Evolutionary conservation across 202 grass and related monocot genomes (phyloP).

Genomic region (Bolboschoenoplectus hybrid): DNA sequence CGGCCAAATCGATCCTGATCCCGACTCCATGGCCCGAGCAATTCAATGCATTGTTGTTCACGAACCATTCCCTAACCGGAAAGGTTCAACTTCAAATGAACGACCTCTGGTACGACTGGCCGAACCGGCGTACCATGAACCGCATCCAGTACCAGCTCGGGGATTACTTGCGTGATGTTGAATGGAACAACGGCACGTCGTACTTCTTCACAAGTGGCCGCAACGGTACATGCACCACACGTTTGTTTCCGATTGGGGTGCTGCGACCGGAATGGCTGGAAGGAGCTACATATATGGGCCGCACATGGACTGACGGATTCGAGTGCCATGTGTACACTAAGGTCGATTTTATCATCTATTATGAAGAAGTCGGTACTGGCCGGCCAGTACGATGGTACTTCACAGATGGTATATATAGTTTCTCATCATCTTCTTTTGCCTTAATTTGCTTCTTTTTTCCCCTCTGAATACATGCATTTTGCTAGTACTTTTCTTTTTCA

Average conservation of each 20-base stretch:
- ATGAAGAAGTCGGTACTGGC: slow-evolving; percentile 75
- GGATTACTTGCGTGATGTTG: slow-evolving; percentile 57
- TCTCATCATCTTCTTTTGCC: background rate
- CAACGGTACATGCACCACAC: slow-evolving; percentile 41
- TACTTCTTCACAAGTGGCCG: slow-evolving; percentile 53
- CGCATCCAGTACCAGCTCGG: slow-evolving; percentile 63
- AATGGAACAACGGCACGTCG: slow-evolving; percentile 79
- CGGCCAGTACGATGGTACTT: slow-evolving; percentile 81
- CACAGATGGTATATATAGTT: slow-evolving; percentile 54
- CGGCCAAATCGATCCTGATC: background rate
- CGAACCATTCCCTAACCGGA: slow-evolving; percentile 53
- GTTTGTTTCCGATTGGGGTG: slow-evolving; percentile 43
- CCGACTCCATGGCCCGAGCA: slow-evolving; percentile 63
- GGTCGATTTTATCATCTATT: slow-evolving; percentile 73
- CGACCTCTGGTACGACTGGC: slow-evolving; percentile 95
- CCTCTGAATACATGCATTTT: background rate
- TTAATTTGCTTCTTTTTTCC: background rate
- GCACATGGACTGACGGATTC: slow-evolving; percentile 48
- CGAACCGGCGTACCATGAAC: slow-evolving; percentile 68
- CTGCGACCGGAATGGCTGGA: slow-evolving; percentile 56
- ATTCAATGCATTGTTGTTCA: slow-evolving; percentile 77
- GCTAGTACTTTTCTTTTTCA: background rate
- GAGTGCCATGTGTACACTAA: slow-evolving; percentile 72
- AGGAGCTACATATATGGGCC: slow-evolving; percentile 63
- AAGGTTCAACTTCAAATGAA: slow-evolving; percentile 46